Percentiles rank a stretch among this genome's conserved stretches.
Evolutionary conservation across 805 yeast genomes (phyloP).

Genomic region (Lachancea waltii): DNA sequence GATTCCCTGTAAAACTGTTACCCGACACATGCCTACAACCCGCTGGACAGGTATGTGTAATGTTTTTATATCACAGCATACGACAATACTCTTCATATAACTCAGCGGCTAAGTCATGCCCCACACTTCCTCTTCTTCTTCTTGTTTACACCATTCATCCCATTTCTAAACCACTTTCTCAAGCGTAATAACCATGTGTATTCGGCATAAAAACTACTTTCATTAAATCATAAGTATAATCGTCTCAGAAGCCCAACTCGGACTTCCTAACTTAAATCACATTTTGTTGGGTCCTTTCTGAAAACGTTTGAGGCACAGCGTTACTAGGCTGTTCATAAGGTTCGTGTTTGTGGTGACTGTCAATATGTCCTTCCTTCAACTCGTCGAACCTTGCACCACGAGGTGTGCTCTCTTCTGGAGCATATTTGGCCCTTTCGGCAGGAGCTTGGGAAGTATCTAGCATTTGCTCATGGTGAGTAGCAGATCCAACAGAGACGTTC

Average conservation of each 20-base stretch:
- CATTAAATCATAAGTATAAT: too few relatives aligned
- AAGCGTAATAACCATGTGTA: too few relatives aligned
- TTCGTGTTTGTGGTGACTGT: constrained; percentile 1
- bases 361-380: constrained; percentile 6
- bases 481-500: constrained; percentile 8
- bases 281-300: not conserved
- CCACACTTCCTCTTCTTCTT: too few relatives aligned
- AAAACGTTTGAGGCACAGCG: constrained; percentile 1
- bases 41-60: not conserved
- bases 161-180: too few relatives aligned
- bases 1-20: too few relatives aligned
- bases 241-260: too few relatives aligned
- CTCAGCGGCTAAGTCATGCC: too few relatives aligned
- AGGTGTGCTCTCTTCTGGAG: constrained; percentile 4
- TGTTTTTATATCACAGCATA: too few relatives aligned
- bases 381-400: constrained; percentile 1
- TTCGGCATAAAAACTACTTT: too few relatives aligned
- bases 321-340: constrained; percentile 2
- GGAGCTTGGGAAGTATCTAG: constrained; percentile 3
- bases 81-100: too few relatives aligned
- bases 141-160: too few relatives aligned
- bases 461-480: constrained; percentile 3
- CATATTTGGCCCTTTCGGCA: not conserved
- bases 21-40: not conserved
- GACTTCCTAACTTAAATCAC: not conserved